Percentiles rank a stretch among this genome's conserved stretches.
Evolutionary conservation across 306 rosid genomes (phyloP).

Genomic region (Quercus cerris): DNA sequence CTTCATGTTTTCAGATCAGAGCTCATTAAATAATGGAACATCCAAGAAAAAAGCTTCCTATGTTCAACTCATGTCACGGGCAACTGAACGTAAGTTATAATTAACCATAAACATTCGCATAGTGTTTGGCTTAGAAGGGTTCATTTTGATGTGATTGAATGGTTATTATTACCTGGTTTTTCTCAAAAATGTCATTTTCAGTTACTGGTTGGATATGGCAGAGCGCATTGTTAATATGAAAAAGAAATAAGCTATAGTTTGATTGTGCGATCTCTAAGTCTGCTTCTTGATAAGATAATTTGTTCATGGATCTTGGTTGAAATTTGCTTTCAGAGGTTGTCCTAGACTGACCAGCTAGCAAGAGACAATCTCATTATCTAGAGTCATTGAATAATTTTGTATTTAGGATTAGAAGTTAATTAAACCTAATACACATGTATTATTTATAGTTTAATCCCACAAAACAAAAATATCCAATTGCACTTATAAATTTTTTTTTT

Average conservation of each 20-base stretch:
- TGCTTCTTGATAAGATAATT: neutral
- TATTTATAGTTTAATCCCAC: no score
- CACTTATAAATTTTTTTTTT: no score
- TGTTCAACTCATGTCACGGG: slow-evolving; percentile 66
- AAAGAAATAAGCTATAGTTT: neutral
- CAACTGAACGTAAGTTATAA: slow-evolving; percentile 82
- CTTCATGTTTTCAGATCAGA: slow-evolving; percentile 46
- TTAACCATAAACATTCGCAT: neutral
- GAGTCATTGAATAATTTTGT: no score
- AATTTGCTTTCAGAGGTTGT: neutral
- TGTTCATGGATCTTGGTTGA: neutral
- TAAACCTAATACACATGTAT: no score
- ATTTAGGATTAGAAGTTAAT: no score
- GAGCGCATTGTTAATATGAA: neutral
- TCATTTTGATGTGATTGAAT: neutral
- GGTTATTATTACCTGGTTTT: slow-evolving; percentile 4
- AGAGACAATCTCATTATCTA: neutral
- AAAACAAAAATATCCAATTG: no score
- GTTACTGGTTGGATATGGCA: neutral
- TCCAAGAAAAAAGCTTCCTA: slow-evolving; percentile 64
- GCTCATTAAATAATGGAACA: slow-evolving; percentile 27
- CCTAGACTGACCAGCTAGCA: neutral
- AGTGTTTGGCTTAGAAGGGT: slow-evolving; percentile 4
- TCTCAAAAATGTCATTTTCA: neutral
- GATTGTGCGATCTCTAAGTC: neutral